These are phyloP conservation scores for Arctium minus DNA, from an alignment of 129 eudicot genomes.

Conservation along the genomic window DNA sequence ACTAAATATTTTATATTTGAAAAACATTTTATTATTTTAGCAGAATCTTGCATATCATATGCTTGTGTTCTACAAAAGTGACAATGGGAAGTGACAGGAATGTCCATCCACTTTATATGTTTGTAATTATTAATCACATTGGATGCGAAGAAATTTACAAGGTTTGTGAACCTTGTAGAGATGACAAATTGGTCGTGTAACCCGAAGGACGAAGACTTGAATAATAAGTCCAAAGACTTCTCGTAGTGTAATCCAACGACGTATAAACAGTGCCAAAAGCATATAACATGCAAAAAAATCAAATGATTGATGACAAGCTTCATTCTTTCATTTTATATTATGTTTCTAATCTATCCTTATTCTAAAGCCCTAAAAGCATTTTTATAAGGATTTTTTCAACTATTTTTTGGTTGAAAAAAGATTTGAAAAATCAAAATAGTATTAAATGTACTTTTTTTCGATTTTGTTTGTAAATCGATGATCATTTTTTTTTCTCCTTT, in stretches of 20 bases:
- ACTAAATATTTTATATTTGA: not conserved
- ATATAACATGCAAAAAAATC: not conserved
- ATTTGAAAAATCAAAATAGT: too few relatives aligned
- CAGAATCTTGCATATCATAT: not conserved
- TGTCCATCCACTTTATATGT: not conserved
- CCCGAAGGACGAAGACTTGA: not conserved
- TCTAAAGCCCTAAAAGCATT: too few relatives aligned
- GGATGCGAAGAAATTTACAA: not conserved
- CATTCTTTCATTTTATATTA: too few relatives aligned
- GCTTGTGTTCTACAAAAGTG: not conserved
- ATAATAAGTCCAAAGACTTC: not conserved
- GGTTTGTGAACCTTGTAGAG: not conserved
- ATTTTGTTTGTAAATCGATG: too few relatives aligned
- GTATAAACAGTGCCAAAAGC: not conserved
- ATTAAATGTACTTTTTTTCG: too few relatives aligned
- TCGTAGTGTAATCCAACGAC: not conserved
- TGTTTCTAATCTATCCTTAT: too few relatives aligned
- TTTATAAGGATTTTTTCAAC: too few relatives aligned
- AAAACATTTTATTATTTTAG: not conserved
- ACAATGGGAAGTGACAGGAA: constrained; percentile 5
- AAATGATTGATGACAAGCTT: not conserved
- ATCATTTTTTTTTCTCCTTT: too few relatives aligned
- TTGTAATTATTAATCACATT: not conserved
- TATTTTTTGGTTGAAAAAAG: too few relatives aligned
- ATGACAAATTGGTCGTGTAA: not conserved